Evolutionary conservation across 2,329 filamentous ascomycete genomes (phyloP).

Genomic region (Fusarium marasasianum): DNA sequence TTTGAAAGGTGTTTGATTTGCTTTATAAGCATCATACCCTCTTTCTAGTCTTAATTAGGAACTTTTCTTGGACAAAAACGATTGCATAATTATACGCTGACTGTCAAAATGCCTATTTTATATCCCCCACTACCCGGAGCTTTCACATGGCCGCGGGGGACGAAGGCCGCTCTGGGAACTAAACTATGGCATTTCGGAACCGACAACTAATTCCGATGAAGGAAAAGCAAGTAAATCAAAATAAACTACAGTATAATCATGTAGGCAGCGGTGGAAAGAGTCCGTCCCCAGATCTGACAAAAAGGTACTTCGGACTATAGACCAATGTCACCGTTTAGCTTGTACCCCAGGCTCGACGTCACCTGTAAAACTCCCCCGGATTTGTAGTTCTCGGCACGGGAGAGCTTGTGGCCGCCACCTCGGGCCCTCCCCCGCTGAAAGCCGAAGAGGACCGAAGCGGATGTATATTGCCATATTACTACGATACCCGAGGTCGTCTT

Average conservation of each 20-base stretch:
- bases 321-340: neutral
- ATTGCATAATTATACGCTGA: neutral
- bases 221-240: neutral
- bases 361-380: constrained; percentile 26
- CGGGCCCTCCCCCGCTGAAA: constrained; percentile 46
- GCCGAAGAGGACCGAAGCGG: constrained; percentile 51
- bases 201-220: neutral
- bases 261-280: neutral
- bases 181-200: constrained; percentile 3
- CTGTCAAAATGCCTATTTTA: neutral
- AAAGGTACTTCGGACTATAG: neutral
- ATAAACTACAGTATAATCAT: neutral
- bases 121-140: constrained; percentile 3
- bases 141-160: constrained; percentile 34
- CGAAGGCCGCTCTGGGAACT: constrained; percentile 21
- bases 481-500: constrained; percentile 36
- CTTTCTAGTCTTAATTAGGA: neutral
- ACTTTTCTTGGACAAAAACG: neutral
- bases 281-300: neutral
- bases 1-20: neutral
- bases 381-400: constrained; percentile 37
- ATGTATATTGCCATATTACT: neutral
- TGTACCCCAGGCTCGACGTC: constrained; percentile 26
- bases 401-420: constrained; percentile 36
- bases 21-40: neutral